Conservation (phyloP, 2,329 filamentous ascomycete genomes). For the Fusarium nematophilum region DNA sequence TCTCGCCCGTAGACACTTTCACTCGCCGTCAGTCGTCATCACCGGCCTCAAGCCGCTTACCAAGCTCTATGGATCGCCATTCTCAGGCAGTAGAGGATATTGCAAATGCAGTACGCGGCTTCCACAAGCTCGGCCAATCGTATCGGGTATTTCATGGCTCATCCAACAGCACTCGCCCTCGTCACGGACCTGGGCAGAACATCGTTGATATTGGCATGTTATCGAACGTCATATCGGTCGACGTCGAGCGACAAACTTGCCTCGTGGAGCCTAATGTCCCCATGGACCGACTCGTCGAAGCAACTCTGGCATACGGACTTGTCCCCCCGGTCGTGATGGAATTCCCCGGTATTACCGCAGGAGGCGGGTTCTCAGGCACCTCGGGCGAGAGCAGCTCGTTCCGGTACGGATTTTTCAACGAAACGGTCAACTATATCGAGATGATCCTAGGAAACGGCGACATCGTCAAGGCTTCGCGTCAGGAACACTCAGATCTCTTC, state of each 20-base stretch:
- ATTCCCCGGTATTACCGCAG: constrained; percentile 76
- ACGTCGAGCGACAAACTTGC: not conserved
- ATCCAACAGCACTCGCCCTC: constrained; percentile 75
- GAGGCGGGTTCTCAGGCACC: constrained; percentile 74
- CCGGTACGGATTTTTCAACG: constrained; percentile 73
- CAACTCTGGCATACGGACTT: constrained; percentile 64
- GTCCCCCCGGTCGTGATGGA: constrained; percentile 77
- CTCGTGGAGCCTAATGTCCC: constrained; percentile 76
- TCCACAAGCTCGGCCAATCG: constrained; percentile 59
- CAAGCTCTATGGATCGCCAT: constrained; percentile 59
- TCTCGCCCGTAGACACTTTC: not conserved
- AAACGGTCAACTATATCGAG: constrained; percentile 70
- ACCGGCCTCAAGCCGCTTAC: not conserved
- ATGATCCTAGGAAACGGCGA: constrained; percentile 71
- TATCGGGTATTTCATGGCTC: constrained; percentile 80
- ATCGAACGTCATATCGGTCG: constrained; percentile 26
- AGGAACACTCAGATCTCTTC: constrained; percentile 65
- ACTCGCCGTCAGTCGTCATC: not conserved
- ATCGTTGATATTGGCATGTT: constrained; percentile 39
- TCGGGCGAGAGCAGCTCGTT: constrained; percentile 76
- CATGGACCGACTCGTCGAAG: constrained; percentile 72
- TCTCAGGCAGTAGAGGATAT: constrained; percentile 56
- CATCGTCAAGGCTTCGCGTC: constrained; percentile 58
- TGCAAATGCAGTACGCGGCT: constrained; percentile 55
- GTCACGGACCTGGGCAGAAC: constrained; percentile 42